Evolutionary conservation across 2,329 filamentous ascomycete genomes (phyloP), one percentile per base, ranked within the genome.

Genomic region (Trichoderma harzianum): DNA sequence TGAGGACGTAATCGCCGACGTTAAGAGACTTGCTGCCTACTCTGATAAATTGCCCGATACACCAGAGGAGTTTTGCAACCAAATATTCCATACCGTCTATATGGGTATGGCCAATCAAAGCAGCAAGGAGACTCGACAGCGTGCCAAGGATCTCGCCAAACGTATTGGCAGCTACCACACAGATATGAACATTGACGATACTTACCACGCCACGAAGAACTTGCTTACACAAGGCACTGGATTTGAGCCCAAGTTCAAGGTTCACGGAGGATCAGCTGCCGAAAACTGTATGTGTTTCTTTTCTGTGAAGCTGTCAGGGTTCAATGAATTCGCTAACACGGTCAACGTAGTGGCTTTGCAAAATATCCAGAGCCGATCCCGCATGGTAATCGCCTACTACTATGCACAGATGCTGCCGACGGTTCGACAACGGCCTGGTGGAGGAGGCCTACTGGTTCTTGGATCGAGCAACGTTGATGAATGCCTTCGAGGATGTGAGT

Each of bases 161-260:
- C 85, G 83, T 5, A 93, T 95, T 67, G 93, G 92, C 3, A 85
- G 88, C 18, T 90, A 94, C 76, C 93, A 96, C 78, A 85, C 88
- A 5, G 88, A 95, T 77, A 83, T 94, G 58, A 89, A 94, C 76
- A 94, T 95, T 71, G 93, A 95, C 77, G 51, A 71, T 14, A 63
- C 61, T 14, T 39, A 34, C 28, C 32, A 39, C n/a, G 69, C 69
- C 53, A 43, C 32, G 0, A 55, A 71, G 34, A 43, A 36, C 14
- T 21, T 71, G 24, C 36, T 66, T 14, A 55, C n/a, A 7, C 85
- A 86, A 2, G 86, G 91, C 10, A 89, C 90, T 73, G 83, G 87
- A 24, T 93, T 92, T 75, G 76, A 77, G 18, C 79, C 80, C 3
- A 77, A 76, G 57, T 82, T 80, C 86, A 87, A 86, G 74, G 85